Evolutionary conservation across 352 stramenopile genomes (phyloP).

Genomic region (Globisporangium orthogonon): DNA sequence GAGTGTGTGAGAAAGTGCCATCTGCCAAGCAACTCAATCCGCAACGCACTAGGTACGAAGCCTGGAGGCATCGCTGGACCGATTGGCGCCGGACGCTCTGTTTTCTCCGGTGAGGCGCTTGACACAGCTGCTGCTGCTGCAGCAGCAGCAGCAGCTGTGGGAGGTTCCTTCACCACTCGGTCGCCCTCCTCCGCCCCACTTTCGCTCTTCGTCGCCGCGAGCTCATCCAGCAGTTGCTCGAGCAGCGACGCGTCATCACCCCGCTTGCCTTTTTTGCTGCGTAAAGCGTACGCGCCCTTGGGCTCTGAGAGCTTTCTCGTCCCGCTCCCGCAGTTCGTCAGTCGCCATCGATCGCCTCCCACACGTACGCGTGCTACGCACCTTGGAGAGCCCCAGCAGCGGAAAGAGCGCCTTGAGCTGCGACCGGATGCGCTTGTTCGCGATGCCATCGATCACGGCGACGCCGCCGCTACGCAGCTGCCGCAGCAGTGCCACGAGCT

Average conservation of each 20-base stretch:
- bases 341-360: neutral
- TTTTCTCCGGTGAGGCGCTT: neutral
- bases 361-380: constrained; percentile 4
- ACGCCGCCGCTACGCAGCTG: constrained; percentile 73
- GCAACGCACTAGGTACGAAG: constrained; percentile 1
- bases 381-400: constrained; percentile 60
- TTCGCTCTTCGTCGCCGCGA: constrained; percentile 20
- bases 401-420: constrained; percentile 69
- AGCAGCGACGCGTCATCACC: constrained; percentile 29
- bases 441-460: constrained; percentile 68
- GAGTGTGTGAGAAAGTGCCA: too few species aligned
- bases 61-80: constrained; percentile 42
- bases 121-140: neutral
- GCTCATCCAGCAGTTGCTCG: constrained; percentile 34
- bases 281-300: constrained; percentile 49
- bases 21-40: neutral
- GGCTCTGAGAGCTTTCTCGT: constrained; percentile 33
- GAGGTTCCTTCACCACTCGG: neutral
- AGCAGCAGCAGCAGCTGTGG: neutral
- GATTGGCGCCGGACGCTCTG: constrained; percentile 28
- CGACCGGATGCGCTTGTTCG: constrained; percentile 59
- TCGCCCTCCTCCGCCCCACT: constrained; percentile 2
- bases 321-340: neutral
- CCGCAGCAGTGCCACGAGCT: constrained; percentile 63
- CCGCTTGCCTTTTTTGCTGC: constrained; percentile 3